phyloP scores from a whole-genome alignment of 2,329 filamentous ascomycete genomes.

The Penicillium rolfsii region DNA sequence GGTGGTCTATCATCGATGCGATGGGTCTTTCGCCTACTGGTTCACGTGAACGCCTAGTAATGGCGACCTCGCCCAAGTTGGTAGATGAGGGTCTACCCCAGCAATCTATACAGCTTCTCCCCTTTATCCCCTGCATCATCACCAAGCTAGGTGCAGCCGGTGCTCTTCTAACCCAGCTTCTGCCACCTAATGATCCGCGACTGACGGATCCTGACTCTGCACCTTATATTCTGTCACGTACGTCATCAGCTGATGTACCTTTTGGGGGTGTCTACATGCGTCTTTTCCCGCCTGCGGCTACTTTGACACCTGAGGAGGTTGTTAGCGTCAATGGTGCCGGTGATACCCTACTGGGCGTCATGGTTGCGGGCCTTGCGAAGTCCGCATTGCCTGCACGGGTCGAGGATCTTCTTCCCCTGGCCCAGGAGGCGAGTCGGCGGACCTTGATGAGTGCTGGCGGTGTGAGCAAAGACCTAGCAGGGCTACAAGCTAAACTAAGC shows the following conservation, averaged over 20 bases:
- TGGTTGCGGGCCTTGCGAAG: constrained; percentile 76
- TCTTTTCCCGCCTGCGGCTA: constrained; percentile 68
- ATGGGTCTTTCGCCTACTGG: constrained; percentile 71
- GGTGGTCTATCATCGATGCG: constrained; percentile 80
- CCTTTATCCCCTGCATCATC: constrained; percentile 81
- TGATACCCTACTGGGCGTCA: constrained; percentile 85
- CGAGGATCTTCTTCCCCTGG: constrained; percentile 71
- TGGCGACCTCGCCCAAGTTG: constrained; percentile 67
- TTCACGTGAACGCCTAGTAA: constrained; percentile 71
- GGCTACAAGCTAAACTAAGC: constrained; percentile 19
- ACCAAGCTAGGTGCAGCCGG: constrained; percentile 80
- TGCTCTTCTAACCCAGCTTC: constrained; percentile 73
- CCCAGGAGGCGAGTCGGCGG: constrained; percentile 78
- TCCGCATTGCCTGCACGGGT: constrained; percentile 48
- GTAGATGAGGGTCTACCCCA: constrained; percentile 82
- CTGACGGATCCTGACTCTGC: constrained; percentile 65
- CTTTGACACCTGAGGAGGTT: constrained; percentile 64
- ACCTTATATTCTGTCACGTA: constrained; percentile 72
- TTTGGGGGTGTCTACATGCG: constrained; percentile 87
- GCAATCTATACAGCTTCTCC: constrained; percentile 80
- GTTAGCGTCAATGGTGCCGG: constrained; percentile 93
- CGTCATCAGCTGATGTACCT: constrained; percentile 55
- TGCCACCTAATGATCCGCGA: constrained; percentile 68
- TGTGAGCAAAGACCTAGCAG: constrained; percentile 55
- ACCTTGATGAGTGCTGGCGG: constrained; percentile 75